A percentile compares a stretch with the other conserved stretches of the same genome.
Conservation (phyloP, 306 rosid genomes). For the Crotalaria pallida region DNA sequence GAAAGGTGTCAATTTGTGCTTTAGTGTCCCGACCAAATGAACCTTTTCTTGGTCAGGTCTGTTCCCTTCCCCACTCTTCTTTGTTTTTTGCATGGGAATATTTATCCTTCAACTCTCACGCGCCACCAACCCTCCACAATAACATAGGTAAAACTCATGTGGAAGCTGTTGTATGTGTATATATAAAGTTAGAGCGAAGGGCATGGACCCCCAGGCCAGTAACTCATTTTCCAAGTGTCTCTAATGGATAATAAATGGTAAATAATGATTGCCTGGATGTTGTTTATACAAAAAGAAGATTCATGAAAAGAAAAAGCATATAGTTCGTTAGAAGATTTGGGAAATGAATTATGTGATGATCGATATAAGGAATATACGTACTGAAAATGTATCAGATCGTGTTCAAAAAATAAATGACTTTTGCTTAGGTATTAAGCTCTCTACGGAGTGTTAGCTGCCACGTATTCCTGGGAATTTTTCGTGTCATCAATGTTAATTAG, state of each 20-base stretch:
- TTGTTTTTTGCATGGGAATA: conserved; percentile 31
- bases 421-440: conserved; percentile 11
- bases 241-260: not conserved
- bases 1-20: conserved; percentile 29
- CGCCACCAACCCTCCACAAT: conserved; percentile 5
- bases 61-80: conserved; percentile 40
- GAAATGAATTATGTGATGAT: not conserved
- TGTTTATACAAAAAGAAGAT: conserved; percentile 2
- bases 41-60: conserved; percentile 45
- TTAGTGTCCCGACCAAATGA: conserved; percentile 49
- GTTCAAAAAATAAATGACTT: not conserved
- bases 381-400: not conserved
- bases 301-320: not conserved
- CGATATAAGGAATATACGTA: not conserved
- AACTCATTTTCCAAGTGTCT: conserved; percentile 14
- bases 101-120: conserved; percentile 20
- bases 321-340: not conserved
- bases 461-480: not conserved
- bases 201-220: not conserved
- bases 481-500: not conserved
- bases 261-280: not conserved
- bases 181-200: not conserved
- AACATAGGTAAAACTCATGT: not conserved
- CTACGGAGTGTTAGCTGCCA: not conserved
- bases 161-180: not conserved